Base-by-base conservation (phyloP, 2,329 filamentous ascomycete genomes). In the Phialemonium atrogriseum region DNA sequence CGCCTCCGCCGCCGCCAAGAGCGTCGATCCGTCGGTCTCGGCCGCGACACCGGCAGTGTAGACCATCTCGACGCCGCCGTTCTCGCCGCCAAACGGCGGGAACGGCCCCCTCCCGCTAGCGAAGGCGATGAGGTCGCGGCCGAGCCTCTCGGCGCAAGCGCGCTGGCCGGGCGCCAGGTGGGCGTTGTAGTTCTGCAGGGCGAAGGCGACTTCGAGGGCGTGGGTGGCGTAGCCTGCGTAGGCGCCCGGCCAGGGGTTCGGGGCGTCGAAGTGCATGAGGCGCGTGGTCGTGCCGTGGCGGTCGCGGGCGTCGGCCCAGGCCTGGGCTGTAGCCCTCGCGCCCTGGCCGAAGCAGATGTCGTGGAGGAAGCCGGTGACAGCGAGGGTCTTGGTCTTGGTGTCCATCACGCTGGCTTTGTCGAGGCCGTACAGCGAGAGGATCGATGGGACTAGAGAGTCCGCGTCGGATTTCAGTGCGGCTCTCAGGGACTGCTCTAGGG, bases 101-200 rank as follows among this genome's bases (percentile, higher is more conserved):
- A 36, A 38, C 2, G 36, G 56, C 11, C 37, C 45, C 32, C 50
- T 38, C 4, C 59, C 59, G 38, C 55, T 46, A 18, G 52, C 55
- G 30, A 63, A 65, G 5, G 45, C 48, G 36, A 64, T 30, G 7
- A 64, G 42, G 24, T 58, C 50, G 17, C 48, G 45, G 1, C 55
- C 61, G 39, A 64, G 58, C 7, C 38, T 37, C 7, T 42, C 42
- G 2, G 47, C 54, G 5, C 56, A 44, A 11, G 39, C 37, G 30
- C 44, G 41, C 36, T 64, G 58, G 6, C 48, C 45, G 1, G 46
- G 39, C 0, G 42, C 43, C 24, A 66, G 27, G 25, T 49, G 53
- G 9, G 63, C 52, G 11, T 55, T 57, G 42, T 56, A 64, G 28
- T 66, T 68, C 39, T 66, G 62, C 35, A 64, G 59, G 16, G 68